These are phyloP conservation scores for Cordyceps militaris DNA, from an alignment of 2,329 filamentous ascomycete species.

Conservation along the genomic window DNA sequence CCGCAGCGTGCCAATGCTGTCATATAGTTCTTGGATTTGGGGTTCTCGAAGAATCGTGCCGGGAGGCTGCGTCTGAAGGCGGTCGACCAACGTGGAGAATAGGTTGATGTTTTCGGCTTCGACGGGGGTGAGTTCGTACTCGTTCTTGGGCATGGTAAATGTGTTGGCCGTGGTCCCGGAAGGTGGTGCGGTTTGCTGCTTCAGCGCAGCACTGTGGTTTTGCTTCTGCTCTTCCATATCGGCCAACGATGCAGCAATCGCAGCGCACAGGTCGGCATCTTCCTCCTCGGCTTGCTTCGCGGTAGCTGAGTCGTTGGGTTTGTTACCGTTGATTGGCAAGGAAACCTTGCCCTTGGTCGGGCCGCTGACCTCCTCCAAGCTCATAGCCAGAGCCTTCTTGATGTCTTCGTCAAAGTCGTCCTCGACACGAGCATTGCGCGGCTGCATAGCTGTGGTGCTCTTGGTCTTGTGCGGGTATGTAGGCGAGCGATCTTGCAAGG, in stretches of 20 bases:
- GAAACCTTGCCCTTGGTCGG: conserved; percentile 68
- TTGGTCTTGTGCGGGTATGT: conserved; percentile 56
- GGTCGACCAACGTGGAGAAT: conserved; percentile 88
- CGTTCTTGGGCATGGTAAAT: conserved; percentile 68
- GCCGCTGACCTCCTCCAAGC: conserved; percentile 81
- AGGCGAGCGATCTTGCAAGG: conserved; percentile 43
- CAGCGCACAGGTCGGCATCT: conserved; percentile 86
- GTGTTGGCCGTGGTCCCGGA: conserved; percentile 33
- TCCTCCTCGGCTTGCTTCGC: conserved; percentile 65
- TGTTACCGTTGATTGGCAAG: conserved; percentile 36
- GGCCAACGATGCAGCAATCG: conserved; percentile 86
- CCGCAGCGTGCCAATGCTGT: conserved; percentile 86
- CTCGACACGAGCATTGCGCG: conserved; percentile 78
- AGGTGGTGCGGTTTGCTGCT: conserved; percentile 59
- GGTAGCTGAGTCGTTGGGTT: conserved; percentile 30
- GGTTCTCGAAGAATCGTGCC: conserved; percentile 95
- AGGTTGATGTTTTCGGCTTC: conserved; percentile 98
- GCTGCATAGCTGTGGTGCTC: conserved; percentile 69
- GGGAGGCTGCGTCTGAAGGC: conserved; percentile 87
- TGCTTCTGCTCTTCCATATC: conserved; percentile 99
- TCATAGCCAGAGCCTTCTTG: conserved; percentile 92
- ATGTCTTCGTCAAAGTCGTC: conserved; percentile 92
- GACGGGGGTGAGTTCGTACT: conserved; percentile 87
- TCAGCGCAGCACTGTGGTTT: conserved; percentile 74
- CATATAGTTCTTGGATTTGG: conserved; percentile 96